Conservation (phyloP, 2,329 filamentous ascomycete species). For the Colletotrichum theobromicola region DNA sequence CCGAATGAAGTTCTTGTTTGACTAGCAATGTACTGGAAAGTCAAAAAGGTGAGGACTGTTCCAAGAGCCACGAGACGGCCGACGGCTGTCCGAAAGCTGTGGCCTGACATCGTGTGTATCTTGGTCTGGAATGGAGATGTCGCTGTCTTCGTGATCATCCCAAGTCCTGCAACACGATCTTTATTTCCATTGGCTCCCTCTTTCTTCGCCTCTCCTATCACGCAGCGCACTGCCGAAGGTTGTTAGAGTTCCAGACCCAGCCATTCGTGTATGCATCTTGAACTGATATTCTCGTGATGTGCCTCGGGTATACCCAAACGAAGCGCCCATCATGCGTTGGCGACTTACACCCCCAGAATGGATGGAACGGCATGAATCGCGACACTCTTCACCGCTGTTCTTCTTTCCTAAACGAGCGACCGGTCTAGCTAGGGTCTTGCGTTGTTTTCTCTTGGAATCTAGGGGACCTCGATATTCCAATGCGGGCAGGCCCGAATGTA, state of each 20-base stretch:
- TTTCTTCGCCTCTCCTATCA: not conserved
- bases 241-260: not conserved
- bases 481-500: not conserved
- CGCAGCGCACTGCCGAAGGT: not conserved
- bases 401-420: not conserved
- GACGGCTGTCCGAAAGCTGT: not conserved
- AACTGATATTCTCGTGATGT: not conserved
- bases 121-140: not conserved
- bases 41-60: not conserved
- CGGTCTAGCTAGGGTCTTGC: not conserved
- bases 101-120: not conserved
- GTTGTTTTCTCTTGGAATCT: not conserved
- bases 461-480: not conserved
- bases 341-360: not conserved
- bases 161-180: not conserved
- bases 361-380: not conserved
- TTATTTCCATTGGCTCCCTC: not conserved
- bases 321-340: not conserved
- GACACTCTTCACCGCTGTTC: not conserved
- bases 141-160: not conserved
- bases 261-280: not conserved
- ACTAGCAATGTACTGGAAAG: not conserved
- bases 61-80: not conserved
- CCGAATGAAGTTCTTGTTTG: not conserved
- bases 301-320: not conserved